These are phyloP conservation scores for Fusarium caatingaense DNA, from an alignment of 2,329 filamentous ascomycete species.

Conservation along the genomic window DNA sequence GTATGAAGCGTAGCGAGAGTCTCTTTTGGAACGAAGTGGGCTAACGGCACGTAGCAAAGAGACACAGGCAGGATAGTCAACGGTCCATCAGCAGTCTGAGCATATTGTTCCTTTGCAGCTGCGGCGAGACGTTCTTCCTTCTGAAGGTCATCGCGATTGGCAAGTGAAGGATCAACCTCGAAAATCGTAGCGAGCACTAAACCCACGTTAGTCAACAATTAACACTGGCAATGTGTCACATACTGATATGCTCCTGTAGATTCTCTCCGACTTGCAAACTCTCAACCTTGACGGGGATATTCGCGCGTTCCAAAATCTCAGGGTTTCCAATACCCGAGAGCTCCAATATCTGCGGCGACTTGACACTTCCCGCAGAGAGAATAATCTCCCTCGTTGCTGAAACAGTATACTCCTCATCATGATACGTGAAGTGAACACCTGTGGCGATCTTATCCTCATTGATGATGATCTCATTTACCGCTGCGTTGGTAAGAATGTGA, in stretches of 20 bases:
- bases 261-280: constrained; percentile 62
- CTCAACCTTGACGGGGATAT: constrained; percentile 54
- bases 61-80: constrained; percentile 55
- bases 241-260: constrained; percentile 59
- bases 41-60: constrained; percentile 56
- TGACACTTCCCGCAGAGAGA: constrained; percentile 67
- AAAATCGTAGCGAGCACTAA: constrained; percentile 58
- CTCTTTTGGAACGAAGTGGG: constrained; percentile 47
- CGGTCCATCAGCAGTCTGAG: constrained; percentile 48
- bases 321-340: constrained; percentile 68
- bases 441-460: constrained; percentile 42
- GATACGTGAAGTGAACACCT: constrained; percentile 51
- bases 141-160: constrained; percentile 55
- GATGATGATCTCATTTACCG: constrained; percentile 46
- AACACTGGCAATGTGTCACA: background rate
- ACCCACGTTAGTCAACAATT: constrained; percentile 23
- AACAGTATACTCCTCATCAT: constrained; percentile 53
- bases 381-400: constrained; percentile 64
- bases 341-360: constrained; percentile 69
- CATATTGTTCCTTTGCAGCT: constrained; percentile 51
- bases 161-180: constrained; percentile 57
- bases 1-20: constrained; percentile 38
- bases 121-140: constrained; percentile 44
- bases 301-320: constrained; percentile 51
- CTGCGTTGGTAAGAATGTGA: constrained; percentile 49